Conservation (phyloP, 2,329 filamentous ascomycete genomes). For the Xylaria polymorpha region DNA sequence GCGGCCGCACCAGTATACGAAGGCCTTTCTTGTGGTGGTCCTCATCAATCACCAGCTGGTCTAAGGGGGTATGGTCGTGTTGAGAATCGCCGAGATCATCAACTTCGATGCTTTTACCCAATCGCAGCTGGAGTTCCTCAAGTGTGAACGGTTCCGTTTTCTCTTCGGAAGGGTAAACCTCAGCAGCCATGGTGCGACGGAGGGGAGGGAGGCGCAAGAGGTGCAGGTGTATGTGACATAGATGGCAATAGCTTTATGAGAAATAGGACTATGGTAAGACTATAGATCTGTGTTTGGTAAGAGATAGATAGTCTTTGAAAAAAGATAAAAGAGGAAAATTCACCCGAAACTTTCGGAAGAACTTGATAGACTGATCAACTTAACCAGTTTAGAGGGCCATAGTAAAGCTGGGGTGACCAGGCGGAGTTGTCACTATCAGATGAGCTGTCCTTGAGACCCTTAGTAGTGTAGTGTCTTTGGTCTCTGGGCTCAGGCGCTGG, state of each 20-base stretch:
- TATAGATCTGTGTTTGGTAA: slow-evolving; percentile 27
- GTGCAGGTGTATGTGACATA: slow-evolving; percentile 29
- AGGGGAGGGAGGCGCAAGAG: slow-evolving; percentile 32
- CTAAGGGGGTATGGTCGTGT: slow-evolving; percentile 62
- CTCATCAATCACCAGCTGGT: slow-evolving; percentile 63
- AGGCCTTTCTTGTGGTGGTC: slow-evolving; percentile 66
- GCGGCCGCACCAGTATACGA: slow-evolving; percentile 67
- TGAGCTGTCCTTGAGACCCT: slow-evolving; percentile 49
- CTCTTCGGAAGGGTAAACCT: slow-evolving; percentile 61
- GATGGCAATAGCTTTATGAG: slow-evolving; percentile 19
- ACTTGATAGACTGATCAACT: slow-evolving; percentile 38
- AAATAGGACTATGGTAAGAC: slow-evolving; percentile 18
- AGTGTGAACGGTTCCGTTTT: slow-evolving; percentile 69
- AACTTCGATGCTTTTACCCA: slow-evolving; percentile 58
- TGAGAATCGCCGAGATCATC: slow-evolving; percentile 56
- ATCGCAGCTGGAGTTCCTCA: slow-evolving; percentile 64
- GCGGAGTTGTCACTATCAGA: slow-evolving; percentile 45
- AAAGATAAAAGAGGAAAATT: slow-evolving; percentile 31
- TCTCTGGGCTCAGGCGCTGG: slow-evolving; percentile 38
- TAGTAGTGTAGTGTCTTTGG: slow-evolving; percentile 16
- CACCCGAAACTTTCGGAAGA: slow-evolving; percentile 36
- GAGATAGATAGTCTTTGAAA: slow-evolving; percentile 32
- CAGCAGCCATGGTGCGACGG: slow-evolving; percentile 58
- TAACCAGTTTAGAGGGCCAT: slow-evolving; percentile 37
- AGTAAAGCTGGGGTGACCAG: slow-evolving; percentile 30